Base-by-base conservation (phyloP, 371 early-diverging fungal species). In the Mortierella sp. region DNA sequence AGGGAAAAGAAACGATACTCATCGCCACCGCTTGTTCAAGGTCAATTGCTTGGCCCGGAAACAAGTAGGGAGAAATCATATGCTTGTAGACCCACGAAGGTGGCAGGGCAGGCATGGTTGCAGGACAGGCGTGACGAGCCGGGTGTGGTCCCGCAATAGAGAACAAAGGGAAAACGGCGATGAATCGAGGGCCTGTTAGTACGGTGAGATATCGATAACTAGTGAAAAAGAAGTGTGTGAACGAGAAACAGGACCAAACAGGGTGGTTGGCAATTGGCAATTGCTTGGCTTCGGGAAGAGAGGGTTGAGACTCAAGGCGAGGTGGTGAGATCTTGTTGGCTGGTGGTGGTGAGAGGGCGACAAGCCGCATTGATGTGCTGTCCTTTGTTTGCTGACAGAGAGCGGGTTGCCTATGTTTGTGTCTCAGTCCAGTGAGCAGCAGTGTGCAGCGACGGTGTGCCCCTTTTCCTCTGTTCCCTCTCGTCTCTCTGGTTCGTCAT, bases 221-320 rank as follows among this genome's bases (percentile, higher is more conserved):
- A 13, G 50, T 16, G 61, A 61, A 31, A 61, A 19, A 16, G 14
- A 19, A 31, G 61, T 59, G 54, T n/a, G 61, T 59, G 61, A 16
- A 31, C 34, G 61, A 64, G 67, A 64, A 64, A 64, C 67, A 64
- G 10, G 67, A 37, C 67, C 67, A 64, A 34, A 34, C 9, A 64
- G 40, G 21, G 31, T 31, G 61, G 31, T 31, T 19, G 19, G 1
- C 19, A 19, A 6, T 31, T 21, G 14, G 8, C 19, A 19, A 6
- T 31, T 21, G 14, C 26, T 26, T 37, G 10, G 37, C 19, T 14
- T 34, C 61, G 37, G 40, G 21, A 31, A 19, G 8, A 26, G 55
- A n/a, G 55, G n/a, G 37, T 64, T 37, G 64, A 64, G 19, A 16
- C 37, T 64, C 10, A 21, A 21, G 9, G 37, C 4, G 31, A 61